Base-by-base conservation (phyloP, 1,139 yeast genomes). In the Yarrowia galli region DNA sequence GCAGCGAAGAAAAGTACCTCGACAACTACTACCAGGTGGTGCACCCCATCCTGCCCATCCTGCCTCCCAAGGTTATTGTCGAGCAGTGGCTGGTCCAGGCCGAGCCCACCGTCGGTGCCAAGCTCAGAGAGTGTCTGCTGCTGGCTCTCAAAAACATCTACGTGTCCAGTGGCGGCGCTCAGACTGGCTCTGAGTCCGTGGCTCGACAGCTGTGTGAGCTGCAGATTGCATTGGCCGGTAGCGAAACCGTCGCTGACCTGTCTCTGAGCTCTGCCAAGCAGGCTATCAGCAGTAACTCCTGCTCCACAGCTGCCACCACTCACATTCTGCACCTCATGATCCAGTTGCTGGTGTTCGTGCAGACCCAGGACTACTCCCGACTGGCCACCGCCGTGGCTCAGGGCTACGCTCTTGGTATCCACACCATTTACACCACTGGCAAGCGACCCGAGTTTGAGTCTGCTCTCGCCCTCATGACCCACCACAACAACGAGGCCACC, bases 1-100 rank as follows among this genome's bases (percentile, higher is more conserved):
- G 73, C 25, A 76, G 79, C 76, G 76, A 77, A 69, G 80, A 79
- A 51, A 72, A 74, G 20, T 74, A 72, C 51, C 74, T 80, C 53
- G 81, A 78, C 70, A 71, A 74, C 36, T 80, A 80, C 70, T 80
- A 79, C 71, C 75, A 75, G 69, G 72, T 74, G 48, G 75, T 79
- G 67, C 83, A 80, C 69, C 80, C 81, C 10, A 72, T 77, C n/a
- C 72, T 80, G 67, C 83, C 83, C 7, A 69, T 80, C 32, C 74
- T 80, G 51, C 80, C 81, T 4, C 76, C 78, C 42, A 73, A 77
- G 40, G 73, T 75, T 35, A 72, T 74, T 12, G 54, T 61, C 13
- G 66, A 61, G 38, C 56, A 46, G 46, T 61, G 66, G 66, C 56
- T 61, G 56, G 64, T 28, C 18, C 64, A 58, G 64, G 64, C 51